phyloP scores from a whole-genome alignment of 2,329 filamentous ascomycete genomes.

The Penicillium sp. region DNA sequence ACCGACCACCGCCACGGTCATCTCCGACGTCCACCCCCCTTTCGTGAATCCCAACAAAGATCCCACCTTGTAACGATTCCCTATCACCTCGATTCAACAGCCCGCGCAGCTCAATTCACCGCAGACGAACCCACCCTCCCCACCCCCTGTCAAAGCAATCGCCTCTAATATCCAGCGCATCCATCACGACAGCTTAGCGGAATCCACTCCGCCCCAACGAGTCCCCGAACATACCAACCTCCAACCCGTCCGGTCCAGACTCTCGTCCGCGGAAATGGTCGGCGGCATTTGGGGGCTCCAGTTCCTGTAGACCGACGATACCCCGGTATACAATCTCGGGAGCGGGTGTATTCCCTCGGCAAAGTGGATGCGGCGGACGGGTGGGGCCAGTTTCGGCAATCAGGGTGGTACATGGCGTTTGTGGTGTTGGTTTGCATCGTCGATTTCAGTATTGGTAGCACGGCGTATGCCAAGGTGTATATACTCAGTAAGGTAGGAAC shows the following conservation, averaged over 20 bases:
- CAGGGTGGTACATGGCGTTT: background rate
- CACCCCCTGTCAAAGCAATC: background rate
- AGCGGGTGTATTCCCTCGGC: conserved; percentile 5
- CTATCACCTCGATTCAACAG: background rate
- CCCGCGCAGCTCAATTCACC: background rate
- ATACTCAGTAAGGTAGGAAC: too few relatives aligned
- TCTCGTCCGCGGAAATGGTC: conserved; percentile 11
- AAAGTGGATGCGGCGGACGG: conserved; percentile 8
- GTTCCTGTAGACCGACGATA: background rate
- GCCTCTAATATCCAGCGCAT: too few relatives aligned
- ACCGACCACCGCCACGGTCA: background rate
- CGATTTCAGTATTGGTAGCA: too few relatives aligned
- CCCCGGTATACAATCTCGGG: conserved; percentile 15
- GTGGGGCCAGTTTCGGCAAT: conserved; percentile 12
- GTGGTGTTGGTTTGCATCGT: background rate
- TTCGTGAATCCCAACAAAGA: background rate
- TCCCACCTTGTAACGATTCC: background rate
- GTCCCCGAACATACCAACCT: too few relatives aligned
- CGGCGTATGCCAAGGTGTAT: too few relatives aligned
- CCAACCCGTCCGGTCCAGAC: background rate
- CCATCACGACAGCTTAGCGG: too few relatives aligned
- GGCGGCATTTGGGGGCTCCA: conserved; percentile 9
- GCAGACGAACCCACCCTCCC: background rate
- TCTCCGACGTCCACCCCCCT: background rate
- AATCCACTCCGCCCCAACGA: too few relatives aligned